These are phyloP conservation scores for Dactylellina sp. DNA, from an alignment of 2,329 filamentous ascomycete genomes.

Conservation along the genomic window DNA sequence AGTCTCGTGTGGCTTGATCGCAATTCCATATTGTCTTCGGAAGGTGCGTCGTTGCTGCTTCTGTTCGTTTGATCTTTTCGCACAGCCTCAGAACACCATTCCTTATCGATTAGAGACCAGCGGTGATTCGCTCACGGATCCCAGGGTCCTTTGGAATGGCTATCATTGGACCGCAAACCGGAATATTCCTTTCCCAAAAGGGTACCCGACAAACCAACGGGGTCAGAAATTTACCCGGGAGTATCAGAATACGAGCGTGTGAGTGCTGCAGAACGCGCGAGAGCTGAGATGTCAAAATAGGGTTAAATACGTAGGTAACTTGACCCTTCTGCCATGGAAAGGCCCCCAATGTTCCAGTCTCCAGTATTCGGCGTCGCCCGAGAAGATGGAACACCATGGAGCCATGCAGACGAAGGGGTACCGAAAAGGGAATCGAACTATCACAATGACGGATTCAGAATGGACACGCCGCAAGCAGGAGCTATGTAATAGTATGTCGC, in stretches of 20 bases:
- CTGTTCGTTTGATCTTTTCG: conserved; percentile 17
- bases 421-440: too few species aligned
- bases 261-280: not conserved
- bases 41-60: conserved; percentile 10
- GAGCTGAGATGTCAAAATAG: conserved; percentile 55
- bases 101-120: conserved; percentile 52
- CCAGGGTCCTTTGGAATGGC: too few species aligned
- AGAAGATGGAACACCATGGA: not conserved
- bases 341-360: not conserved
- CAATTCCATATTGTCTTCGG: conserved; percentile 5
- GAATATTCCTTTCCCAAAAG: conserved; percentile 22
- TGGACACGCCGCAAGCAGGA: conserved; percentile 21
- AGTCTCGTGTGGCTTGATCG: conserved; percentile 35
- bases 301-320: conserved; percentile 4
- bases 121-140: conserved; percentile 14
- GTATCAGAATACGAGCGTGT: not conserved
- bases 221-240: conserved; percentile 28
- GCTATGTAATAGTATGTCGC: not conserved
- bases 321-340: conserved; percentile 16
- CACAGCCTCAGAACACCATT: conserved; percentile 35
- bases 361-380: conserved; percentile 7
- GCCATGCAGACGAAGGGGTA: not conserved
- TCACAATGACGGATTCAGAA: conserved; percentile 21
- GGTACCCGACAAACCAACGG: conserved; percentile 12
- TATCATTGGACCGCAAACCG: conserved; percentile 27